Base-by-base conservation (phyloP, 768 basidiomycete genomes). In the Mrakia blollopis region DNA sequence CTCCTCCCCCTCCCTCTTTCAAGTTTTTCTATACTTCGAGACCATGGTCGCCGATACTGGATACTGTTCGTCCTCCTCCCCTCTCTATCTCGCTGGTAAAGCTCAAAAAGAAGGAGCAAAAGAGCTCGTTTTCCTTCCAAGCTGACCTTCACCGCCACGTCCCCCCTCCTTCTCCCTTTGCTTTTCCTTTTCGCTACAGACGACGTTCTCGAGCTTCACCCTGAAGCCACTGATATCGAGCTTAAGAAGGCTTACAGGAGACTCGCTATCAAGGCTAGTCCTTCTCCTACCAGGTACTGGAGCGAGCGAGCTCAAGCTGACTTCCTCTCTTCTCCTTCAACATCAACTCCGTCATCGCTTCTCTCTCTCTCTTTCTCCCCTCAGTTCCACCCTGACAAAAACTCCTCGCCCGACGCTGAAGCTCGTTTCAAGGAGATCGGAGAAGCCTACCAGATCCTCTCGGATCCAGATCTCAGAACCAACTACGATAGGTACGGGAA, bases 391-490 rank as follows among this genome's bases (percentile, higher is more conserved):
- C 95, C 94, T 11, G 75, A 76, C 57, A 70, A 71, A 69, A 76
- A 76, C 69, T 52, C 52, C 10, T 91, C 92, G 6, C 87, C 89
- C n/a, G 93, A 93, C 81, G 97, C 96, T 1, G 94, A 94, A 82
- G 91, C 92, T 83, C 94, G 90, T 86, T 99, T 99, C 86, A 96
- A 98, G 85, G 92, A 97, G 65, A 92, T 99, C 81, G 94, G 93
- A 83, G 94, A 96, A 88, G 96, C 96, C 72, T 98, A 98, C 83
- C 93, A 95, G 84, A 91, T 97, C 77, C 86, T 85, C 6, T 81
- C 78, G 67, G 77, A 82, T 82, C 92, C 83, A 88, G 92, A 98
- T 85, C 83, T 91, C 62, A 89, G 96, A 63, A 88, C 89, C 0
- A 91, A 94, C 30, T 99, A 99, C 81, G 94, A 99, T 84, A 94